These are phyloP conservation scores for Xerocomus spinulosus DNA, from an alignment of 768 basidiomycete species.

Conservation along the genomic window DNA sequence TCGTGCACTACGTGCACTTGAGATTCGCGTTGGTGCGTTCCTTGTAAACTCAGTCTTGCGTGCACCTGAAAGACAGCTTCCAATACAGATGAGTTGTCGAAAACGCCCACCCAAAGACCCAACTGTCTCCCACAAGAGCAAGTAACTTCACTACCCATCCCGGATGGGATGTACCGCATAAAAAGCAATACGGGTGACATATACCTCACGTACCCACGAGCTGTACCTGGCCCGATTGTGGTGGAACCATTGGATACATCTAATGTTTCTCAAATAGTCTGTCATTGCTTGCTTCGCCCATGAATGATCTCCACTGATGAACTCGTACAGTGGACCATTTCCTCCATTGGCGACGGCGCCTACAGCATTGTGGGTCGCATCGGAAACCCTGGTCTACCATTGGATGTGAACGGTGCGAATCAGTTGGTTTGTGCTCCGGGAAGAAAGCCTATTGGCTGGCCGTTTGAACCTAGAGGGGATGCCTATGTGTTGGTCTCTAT, in stretches of 20 bases:
- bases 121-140: not conserved
- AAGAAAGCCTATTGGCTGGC: not conserved
- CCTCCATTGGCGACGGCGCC: not conserved
- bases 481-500: not conserved
- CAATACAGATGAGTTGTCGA: not conserved
- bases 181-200: not conserved
- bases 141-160: not conserved
- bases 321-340: not conserved
- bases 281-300: not conserved
- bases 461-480: not conserved
- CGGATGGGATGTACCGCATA: not conserved
- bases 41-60: not conserved
- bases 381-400: not conserved
- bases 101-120: no score
- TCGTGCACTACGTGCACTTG: not conserved
- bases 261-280: not conserved
- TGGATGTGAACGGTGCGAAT: not conserved
- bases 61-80: not conserved
- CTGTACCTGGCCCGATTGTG: not conserved
- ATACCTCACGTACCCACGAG: not conserved
- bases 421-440: not conserved
- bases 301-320: not conserved
- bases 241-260: not conserved
- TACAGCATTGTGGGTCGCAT: not conserved
- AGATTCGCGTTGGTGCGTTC: not conserved